These are phyloP conservation scores for Auricularia auricula-judae DNA, from an alignment of 768 basidiomycete genomes.

Conservation along the genomic window DNA sequence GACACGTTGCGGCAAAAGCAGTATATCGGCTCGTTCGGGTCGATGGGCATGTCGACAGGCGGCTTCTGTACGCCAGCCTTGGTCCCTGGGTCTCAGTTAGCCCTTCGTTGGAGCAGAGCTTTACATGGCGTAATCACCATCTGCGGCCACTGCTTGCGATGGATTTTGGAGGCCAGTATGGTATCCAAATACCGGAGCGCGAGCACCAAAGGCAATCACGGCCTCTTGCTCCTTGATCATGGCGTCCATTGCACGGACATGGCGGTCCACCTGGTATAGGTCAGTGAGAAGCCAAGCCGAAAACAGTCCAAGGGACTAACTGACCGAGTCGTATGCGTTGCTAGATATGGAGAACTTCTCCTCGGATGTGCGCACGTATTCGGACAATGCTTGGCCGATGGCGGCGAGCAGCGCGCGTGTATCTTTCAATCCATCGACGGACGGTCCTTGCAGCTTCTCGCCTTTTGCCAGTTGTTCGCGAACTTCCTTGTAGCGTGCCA, in stretches of 20 bases:
- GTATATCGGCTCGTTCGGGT: constrained; percentile 50
- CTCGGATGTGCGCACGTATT: neutral
- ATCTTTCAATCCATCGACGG: neutral
- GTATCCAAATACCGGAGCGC: neutral
- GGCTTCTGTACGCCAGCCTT: neutral
- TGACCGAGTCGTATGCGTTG: neutral
- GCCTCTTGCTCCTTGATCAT: neutral
- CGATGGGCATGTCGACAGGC: constrained; percentile 6
- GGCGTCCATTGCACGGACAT: neutral
- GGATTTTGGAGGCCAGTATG: neutral
- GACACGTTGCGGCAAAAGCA: constrained; percentile 78
- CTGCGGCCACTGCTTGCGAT: neutral
- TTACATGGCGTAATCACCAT: neutral
- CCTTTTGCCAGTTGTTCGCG: neutral
- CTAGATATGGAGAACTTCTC: neutral
- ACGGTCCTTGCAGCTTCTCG: neutral
- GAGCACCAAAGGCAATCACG: neutral
- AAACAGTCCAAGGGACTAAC: neutral
- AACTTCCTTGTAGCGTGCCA: neutral
- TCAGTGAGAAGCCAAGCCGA: neutral
- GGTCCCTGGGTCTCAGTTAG: neutral
- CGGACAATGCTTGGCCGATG: neutral
- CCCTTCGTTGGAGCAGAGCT: neutral
- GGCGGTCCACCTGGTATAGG: neutral
- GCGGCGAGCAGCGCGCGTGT: neutral